phyloP scores from a whole-genome alignment of 805 yeast genomes.

The Tetrapisispora phaffii region DNA sequence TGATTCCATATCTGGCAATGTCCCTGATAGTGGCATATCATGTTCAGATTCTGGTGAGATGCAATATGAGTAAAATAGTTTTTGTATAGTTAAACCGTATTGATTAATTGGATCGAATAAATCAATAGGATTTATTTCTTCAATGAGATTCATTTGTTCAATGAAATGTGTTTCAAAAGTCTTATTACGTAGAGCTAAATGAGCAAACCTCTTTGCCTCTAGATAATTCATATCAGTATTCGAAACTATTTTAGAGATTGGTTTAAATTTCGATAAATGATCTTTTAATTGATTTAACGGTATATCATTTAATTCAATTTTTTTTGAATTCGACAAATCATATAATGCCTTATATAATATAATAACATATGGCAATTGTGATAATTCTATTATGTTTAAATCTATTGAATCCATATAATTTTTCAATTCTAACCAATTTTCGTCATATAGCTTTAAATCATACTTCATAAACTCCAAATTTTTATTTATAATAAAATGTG shows the following conservation, averaged over 20 bases:
- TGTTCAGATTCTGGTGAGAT: not conserved
- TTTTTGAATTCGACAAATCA: conserved; percentile 29
- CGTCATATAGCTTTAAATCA: conserved; percentile 46
- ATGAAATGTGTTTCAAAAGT: not conserved
- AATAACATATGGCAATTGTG: conserved; percentile 63
- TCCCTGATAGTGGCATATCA: conserved; percentile 39
- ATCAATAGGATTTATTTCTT: not conserved
- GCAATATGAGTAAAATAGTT: not conserved
- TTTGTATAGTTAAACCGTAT: not conserved
- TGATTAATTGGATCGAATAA: not conserved
- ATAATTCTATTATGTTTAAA: conserved; percentile 34
- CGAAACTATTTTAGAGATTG: not conserved
- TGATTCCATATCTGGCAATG: conserved; percentile 82
- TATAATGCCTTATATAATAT: conserved; percentile 47
- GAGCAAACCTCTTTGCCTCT: conserved; percentile 40
- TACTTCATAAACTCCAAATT: conserved; percentile 45
- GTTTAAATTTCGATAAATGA: not conserved
- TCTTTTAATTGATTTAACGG: not conserved
- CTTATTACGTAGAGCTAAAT: conserved; percentile 28
- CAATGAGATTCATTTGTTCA: not conserved
- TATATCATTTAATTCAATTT: conserved; percentile 18
- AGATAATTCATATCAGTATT: conserved; percentile 37
- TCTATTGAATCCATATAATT: conserved; percentile 43
- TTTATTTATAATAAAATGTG: conserved; percentile 59
- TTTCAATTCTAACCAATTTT: conserved; percentile 63